Base-by-base conservation (phyloP, 2,329 filamentous ascomycete species). In the Nothopassalora personata region DNA sequence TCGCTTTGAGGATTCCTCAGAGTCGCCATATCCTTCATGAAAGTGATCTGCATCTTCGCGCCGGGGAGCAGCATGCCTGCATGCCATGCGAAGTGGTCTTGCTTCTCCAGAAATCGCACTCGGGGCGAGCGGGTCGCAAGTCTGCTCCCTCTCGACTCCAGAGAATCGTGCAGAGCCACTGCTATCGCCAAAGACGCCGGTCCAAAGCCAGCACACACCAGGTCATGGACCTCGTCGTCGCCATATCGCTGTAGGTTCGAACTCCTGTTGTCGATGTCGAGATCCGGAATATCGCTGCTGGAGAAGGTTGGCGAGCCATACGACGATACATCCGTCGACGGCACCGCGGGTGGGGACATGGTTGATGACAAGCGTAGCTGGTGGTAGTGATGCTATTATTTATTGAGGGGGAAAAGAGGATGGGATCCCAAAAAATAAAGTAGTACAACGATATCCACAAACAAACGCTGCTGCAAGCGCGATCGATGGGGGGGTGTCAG, bases 21-120 rank as follows among this genome's bases (percentile, higher is more conserved):
- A 3, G 90, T 94, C 3, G 93, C 93, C 74, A 97, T 84, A 72
- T 97, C 93, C 78, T 97, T 97, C 77, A 97, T 83, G 78, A 96
- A 97, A 9, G 90, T 95, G 67, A 97, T 97, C 73, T 97, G 93
- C 93, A 97, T 97, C 77, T 89, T 91, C 54, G 92, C 90, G 5
- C 91, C 92, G 0, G 91, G 90, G 3, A 97, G 83, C 60, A 97
- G 85, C 93, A 97, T 97, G 60, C 93, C 93, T 0, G 91, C 86
- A 74, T 97, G 93, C 93, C 93, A 97, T 59, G 89, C 85, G 71
- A 97, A 97, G 51, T 81, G 78, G 33, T 80, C 71, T 75, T 97
- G 93, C 74, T 89, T 88, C 79, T 97, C 93, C 27, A 97, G 76
- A 75, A 97, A 97, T 48, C 90, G 82, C 3, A 96, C 86, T 72